phyloP scores from a whole-genome alignment of 2,329 filamentous ascomycete species.

The Colletotrichum aenigma region DNA sequence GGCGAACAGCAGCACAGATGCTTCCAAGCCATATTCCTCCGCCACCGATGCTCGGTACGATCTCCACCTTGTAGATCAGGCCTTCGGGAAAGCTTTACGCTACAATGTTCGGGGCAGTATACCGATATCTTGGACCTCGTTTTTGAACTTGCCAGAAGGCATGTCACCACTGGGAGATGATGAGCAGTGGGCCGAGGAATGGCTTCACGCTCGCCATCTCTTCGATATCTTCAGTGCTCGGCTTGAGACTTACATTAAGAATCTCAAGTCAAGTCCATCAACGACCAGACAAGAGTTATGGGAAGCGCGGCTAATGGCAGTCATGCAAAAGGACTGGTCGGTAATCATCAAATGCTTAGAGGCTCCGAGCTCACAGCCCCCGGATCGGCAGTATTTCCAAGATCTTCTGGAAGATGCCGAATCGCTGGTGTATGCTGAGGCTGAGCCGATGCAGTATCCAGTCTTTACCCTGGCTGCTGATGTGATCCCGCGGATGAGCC shows the following conservation, averaged over 20 bases:
- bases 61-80: background rate
- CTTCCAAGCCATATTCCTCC: background rate
- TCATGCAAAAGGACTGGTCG: background rate
- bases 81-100: background rate
- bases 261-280: background rate
- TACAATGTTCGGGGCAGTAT: background rate
- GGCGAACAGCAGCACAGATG: background rate
- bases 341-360: background rate
- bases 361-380: background rate
- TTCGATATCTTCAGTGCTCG: background rate
- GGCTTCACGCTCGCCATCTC: background rate
- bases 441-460: background rate
- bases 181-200: background rate
- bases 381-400: background rate
- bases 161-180: background rate
- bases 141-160: background rate
- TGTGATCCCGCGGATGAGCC: background rate
- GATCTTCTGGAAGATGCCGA: background rate
- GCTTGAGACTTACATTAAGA: background rate
- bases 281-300: background rate
- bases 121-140: background rate
- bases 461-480: background rate
- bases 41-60: background rate
- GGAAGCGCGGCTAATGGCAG: background rate
- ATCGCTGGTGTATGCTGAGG: background rate